Evolutionary conservation across 2,329 filamentous ascomycete species (phyloP).

Genomic region (Chrysosphaeria jannelii): DNA sequence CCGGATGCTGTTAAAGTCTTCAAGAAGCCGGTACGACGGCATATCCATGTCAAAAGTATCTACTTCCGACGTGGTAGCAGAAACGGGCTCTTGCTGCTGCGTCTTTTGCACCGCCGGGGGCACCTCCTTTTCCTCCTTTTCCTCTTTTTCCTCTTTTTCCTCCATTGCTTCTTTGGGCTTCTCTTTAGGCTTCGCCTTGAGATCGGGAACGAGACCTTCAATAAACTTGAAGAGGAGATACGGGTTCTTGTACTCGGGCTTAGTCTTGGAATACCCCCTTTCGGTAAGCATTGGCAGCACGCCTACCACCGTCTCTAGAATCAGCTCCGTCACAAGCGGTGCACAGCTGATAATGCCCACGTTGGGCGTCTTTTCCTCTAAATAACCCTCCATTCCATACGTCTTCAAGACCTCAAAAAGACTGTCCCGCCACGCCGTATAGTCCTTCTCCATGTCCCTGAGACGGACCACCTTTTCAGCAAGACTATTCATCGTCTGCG

Average conservation of each 20-base stretch:
- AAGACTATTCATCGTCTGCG: too few relatives aligned
- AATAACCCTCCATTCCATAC: too few relatives aligned
- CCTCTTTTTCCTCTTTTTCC: neutral
- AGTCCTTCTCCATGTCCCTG: too few relatives aligned
- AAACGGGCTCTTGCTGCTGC: neutral
- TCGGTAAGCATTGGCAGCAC: neutral
- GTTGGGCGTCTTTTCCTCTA: neutral
- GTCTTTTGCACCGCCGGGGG: neutral
- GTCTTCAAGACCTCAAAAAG: too few relatives aligned
- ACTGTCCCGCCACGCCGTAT: too few relatives aligned
- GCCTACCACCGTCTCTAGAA: neutral
- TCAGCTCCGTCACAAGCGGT: neutral
- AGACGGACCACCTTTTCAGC: too few relatives aligned
- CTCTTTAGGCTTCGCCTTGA: neutral
- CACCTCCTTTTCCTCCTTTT: neutral
- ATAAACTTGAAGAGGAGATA: neutral
- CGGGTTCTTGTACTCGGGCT: neutral
- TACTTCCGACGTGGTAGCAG: neutral
- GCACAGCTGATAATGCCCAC: neutral
- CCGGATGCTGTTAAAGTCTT: too few relatives aligned
- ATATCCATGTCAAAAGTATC: neutral
- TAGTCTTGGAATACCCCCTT: neutral
- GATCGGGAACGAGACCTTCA: neutral
- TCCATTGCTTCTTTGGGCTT: neutral
- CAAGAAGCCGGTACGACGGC: too few relatives aligned